Conservation (phyloP, 148 eudicot genomes). For the Drosera capensis region DNA sequence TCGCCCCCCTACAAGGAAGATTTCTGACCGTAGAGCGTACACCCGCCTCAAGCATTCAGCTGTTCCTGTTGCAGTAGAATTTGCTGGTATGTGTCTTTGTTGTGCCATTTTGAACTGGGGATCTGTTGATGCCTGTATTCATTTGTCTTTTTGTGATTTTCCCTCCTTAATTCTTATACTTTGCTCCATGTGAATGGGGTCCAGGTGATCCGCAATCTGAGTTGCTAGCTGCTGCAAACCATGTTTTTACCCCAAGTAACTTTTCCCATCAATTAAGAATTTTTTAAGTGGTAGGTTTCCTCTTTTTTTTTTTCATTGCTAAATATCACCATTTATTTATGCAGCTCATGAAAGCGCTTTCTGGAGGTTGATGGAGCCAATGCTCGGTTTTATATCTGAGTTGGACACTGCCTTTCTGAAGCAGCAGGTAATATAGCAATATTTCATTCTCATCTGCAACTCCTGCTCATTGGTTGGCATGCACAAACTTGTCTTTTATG, state of each 20-base stretch:
- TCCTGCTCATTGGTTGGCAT: too few relatives aligned
- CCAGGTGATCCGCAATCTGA: constrained; percentile 62
- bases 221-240: constrained; percentile 46
- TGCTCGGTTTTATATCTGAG: constrained; percentile 42
- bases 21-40: constrained; percentile 50
- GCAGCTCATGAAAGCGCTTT: constrained; percentile 36
- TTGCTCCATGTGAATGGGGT: constrained; percentile 13
- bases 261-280: neutral
- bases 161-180: constrained; percentile 7
- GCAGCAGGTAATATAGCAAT: constrained; percentile 30
- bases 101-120: constrained; percentile 1
- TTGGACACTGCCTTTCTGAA: constrained; percentile 33
- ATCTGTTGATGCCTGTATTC: neutral
- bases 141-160: neutral
- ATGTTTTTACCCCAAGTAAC: constrained; percentile 36
- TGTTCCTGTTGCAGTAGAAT: constrained; percentile 30
- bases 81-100: constrained; percentile 29
- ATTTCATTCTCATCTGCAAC: too few relatives aligned
- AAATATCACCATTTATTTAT: too few relatives aligned
- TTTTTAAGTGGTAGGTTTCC: neutral
- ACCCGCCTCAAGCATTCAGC: constrained; percentile 37
- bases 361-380: constrained; percentile 58
- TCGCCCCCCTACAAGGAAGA: constrained; percentile 45
- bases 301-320: neutral
- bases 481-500: too few relatives aligned